These are phyloP conservation scores for Fusarium sp. DNA, from an alignment of 2,329 filamentous ascomycete genomes.

Conservation along the genomic window DNA sequence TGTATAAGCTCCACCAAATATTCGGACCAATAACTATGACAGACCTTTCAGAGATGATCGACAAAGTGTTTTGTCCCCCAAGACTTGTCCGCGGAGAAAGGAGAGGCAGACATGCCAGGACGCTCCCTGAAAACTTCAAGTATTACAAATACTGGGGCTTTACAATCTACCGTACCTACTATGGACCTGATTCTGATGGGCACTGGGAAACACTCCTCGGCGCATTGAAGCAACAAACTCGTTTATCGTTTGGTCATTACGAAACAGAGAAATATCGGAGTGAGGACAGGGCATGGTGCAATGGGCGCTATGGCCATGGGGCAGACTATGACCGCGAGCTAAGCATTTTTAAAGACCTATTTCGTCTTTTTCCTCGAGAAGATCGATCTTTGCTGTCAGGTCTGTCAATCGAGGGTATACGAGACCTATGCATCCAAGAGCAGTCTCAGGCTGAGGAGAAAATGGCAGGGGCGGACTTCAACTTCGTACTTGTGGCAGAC, in stretches of 20 bases:
- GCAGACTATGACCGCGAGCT: no score
- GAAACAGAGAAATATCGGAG: no score
- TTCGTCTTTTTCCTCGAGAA: background rate
- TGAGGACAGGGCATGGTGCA: no score
- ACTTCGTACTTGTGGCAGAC: conserved; percentile 8
- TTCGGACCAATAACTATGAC: no score
- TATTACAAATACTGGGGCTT: background rate
- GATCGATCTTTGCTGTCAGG: background rate
- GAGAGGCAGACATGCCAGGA: no score
- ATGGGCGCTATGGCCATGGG: no score
- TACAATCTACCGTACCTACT: background rate
- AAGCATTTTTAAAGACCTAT: background rate
- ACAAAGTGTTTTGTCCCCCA: no score
- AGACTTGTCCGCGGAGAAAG: no score
- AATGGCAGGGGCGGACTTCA: background rate
- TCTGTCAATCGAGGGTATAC: background rate
- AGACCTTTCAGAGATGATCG: no score
- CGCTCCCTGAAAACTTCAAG: background rate
- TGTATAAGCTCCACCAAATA: accelerated
- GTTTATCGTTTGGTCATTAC: background rate
- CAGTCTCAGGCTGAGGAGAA: background rate
- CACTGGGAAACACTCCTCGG: background rate
- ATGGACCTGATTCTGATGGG: background rate
- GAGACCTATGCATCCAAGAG: background rate
- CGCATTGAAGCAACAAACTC: accelerated